A percentile compares a stretch with the other conserved stretches of the same genome.
Evolutionary conservation across 176 grass and related monocot species (phyloP).

Genomic region (Bromus sterilis): DNA sequence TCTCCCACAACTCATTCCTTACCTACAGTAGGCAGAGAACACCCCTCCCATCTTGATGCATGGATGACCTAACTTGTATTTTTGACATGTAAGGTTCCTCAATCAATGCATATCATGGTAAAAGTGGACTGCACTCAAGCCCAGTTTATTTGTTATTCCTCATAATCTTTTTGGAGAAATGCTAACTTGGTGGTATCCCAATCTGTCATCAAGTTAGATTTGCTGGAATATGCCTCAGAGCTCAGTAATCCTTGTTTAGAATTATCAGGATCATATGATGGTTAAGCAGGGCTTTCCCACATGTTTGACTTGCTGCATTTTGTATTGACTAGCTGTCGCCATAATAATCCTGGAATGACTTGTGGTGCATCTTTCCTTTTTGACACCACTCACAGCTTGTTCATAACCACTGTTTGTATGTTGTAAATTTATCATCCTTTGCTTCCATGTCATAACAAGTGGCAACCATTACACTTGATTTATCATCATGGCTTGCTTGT

Average conservation of each 20-base stretch:
- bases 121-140: not conserved
- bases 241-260: not conserved
- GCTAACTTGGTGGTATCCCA: not conserved
- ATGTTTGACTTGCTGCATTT: not conserved
- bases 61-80: not conserved
- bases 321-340: not conserved
- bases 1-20: not conserved
- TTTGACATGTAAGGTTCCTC: not conserved
- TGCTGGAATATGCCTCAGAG: not conserved
- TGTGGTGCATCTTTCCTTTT: not conserved
- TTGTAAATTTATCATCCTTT: not conserved
- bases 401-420: not conserved
- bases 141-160: not conserved
- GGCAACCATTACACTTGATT: not conserved
- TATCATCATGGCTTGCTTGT: not conserved
- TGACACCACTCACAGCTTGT: not conserved
- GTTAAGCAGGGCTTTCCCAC: not conserved
- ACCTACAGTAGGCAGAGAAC: not conserved
- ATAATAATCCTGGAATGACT: not conserved
- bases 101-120: not conserved
- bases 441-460: not conserved
- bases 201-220: not conserved
- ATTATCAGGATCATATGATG: not conserved
- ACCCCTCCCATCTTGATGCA: not conserved
- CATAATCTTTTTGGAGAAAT: not conserved